Evolutionary conservation across 805 yeast species (phyloP).

Genomic region (Schwanniomyces yamadae): DNA sequence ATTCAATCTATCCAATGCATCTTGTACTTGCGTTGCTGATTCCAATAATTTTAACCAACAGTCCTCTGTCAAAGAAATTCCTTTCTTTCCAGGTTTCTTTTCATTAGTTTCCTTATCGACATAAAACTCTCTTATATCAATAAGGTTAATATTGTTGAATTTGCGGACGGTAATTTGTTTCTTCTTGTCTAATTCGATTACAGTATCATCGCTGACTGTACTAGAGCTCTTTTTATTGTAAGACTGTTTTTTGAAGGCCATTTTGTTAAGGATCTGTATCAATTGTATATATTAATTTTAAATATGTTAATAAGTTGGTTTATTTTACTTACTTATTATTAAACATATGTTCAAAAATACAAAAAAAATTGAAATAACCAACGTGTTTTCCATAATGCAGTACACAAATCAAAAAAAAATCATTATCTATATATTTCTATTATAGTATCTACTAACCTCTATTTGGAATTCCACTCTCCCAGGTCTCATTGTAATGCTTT

Average conservation of each 20-base stretch:
- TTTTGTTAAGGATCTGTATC: constrained; percentile 1
- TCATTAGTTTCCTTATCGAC: constrained; percentile 52
- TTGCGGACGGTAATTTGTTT: constrained; percentile 73
- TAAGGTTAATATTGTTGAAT: constrained; percentile 62
- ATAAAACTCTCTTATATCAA: constrained; percentile 86
- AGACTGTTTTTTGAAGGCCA: constrained; percentile 15
- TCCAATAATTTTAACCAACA: constrained; percentile 52
- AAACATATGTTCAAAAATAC: background rate
- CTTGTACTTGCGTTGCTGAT: constrained; percentile 45
- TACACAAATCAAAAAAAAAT: background rate
- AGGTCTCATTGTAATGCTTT: constrained; percentile 58
- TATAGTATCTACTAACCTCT: background rate
- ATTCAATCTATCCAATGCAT: constrained; percentile 44
- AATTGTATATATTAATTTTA: background rate
- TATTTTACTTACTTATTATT: no score
- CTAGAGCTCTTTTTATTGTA: background rate
- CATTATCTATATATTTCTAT: background rate
- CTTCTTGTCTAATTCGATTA: constrained; percentile 33
- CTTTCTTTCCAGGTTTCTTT: constrained; percentile 79
- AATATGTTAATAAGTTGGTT: background rate
- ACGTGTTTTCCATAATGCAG: background rate
- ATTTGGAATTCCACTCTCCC: constrained; percentile 46
- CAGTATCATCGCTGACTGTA: constrained; percentile 9
- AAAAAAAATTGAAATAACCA: background rate
- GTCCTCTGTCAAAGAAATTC: constrained; percentile 58